These are phyloP conservation scores for Triticum timopheevii DNA, from an alignment of 176 grass and related monocot species.

Conservation along the genomic window DNA sequence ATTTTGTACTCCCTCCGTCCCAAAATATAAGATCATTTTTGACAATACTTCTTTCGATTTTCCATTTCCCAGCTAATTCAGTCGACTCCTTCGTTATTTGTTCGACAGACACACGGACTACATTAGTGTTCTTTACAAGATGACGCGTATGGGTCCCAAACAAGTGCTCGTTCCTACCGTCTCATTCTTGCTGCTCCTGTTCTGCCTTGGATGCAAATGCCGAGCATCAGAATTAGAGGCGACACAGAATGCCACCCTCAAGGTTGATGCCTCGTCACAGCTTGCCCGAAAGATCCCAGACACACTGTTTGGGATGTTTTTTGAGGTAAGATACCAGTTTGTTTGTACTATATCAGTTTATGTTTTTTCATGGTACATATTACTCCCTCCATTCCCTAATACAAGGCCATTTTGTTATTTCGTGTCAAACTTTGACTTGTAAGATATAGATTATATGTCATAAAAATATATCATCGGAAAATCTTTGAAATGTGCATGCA, in stretches of 20 bases:
- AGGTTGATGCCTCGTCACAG: slow-evolving; percentile 64
- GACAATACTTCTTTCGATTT: neutral
- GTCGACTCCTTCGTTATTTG: neutral
- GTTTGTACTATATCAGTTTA: neutral
- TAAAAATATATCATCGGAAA: no score
- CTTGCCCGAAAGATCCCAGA: slow-evolving; percentile 57
- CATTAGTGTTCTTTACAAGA: slow-evolving; percentile 10
- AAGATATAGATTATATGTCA: no score
- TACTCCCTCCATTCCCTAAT: no score
- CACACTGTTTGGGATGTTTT: slow-evolving; percentile 90
- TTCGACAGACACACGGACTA: neutral
- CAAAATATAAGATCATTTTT: no score
- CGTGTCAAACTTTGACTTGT: no score
- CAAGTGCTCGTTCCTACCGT: neutral
- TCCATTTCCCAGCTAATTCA: neutral
- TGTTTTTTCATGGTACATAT: neutral
- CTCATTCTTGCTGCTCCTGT: slow-evolving; percentile 12
- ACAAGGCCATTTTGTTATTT: no score
- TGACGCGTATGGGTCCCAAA: slow-evolving; percentile 32
- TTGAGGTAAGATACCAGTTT: slow-evolving; percentile 63
- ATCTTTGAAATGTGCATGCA: no score
- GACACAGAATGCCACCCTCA: slow-evolving; percentile 52
- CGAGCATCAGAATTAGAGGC: slow-evolving; percentile 40
- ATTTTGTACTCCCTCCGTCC: neutral
- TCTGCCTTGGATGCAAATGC: slow-evolving; percentile 27